Conservation (phyloP, 2,329 filamentous ascomycete species). For the Trichoderma gracile region DNA sequence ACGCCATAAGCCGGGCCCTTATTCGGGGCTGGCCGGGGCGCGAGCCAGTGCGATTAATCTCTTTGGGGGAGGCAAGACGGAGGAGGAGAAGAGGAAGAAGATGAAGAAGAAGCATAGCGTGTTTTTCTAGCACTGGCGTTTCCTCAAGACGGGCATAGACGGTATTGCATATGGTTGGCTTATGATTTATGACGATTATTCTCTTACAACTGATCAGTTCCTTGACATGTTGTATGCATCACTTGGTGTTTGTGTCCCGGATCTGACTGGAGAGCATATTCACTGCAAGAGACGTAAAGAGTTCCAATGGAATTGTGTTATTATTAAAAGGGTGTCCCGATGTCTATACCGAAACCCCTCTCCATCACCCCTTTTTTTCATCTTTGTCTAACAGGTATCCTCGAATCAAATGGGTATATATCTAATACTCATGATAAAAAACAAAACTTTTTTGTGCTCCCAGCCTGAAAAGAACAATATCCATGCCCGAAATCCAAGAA, state of each 20-base stretch:
- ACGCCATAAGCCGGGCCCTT: constrained; percentile 31
- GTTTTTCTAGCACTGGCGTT: constrained; percentile 41
- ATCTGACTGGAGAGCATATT: neutral
- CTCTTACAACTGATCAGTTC: no score
- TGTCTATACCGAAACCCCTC: neutral
- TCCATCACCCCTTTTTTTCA: neutral
- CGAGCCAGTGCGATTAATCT: constrained; percentile 50
- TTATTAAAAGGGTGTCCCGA: constrained; percentile 3
- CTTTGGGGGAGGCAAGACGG: constrained; percentile 40
- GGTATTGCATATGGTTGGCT: neutral
- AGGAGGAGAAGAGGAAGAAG: constrained; percentile 45
- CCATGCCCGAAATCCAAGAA: neutral
- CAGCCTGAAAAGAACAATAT: neutral
- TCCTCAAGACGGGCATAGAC: neutral
- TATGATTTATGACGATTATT: neutral
- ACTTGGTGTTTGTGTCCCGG: neutral
- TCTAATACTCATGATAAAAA: constrained; percentile 21
- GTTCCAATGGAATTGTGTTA: neutral
- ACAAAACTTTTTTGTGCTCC: constrained; percentile 22
- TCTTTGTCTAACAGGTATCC: neutral
- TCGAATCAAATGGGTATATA: constrained; percentile 23
- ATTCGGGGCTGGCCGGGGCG: constrained; percentile 42
- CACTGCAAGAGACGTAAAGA: neutral
- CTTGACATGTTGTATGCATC: neutral
- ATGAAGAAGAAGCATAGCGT: constrained; percentile 51